Base-by-base conservation (phyloP, 768 basidiomycete genomes). In the Russula griseocarnosa region DNA sequence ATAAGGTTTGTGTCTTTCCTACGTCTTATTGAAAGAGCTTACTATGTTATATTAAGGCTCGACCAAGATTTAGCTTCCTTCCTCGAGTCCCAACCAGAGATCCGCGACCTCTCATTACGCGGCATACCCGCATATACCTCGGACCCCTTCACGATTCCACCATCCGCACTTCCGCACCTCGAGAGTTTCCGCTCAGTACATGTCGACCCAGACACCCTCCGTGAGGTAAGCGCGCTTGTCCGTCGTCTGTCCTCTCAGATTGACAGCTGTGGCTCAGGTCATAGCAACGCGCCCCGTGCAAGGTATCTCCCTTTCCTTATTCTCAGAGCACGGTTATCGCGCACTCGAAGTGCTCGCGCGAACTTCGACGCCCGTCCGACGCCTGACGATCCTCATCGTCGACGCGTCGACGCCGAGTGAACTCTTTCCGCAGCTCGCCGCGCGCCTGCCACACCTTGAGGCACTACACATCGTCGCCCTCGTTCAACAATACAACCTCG, bases 391-490 rank as follows among this genome's bases (percentile, higher is more conserved):
- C 30, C 82, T 86, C 74, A 81, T 81, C 44, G 82, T 86, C 55
- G 85, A 86, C 65, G 73, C 78, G 36, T 61, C 63, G 4, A 69
- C 73, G 1, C 74, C 79, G 0, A 70, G 74, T 1, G 73, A 75
- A 56, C 73, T 87, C 57, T 72, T 87, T 24, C 66, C 74, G 2
- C 79, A 82, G 55, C 75, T 87, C 5, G 77, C 82, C 13, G 63
- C 68, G 50, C 76, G 82, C 5, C 74, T 86, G 6, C 78, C 80
- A 0, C 58, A 75, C 38, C 73, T 88, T 54, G 84, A 87, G 70
- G 83, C 85, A 1, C 71, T 87, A 36, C 85, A 87, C 69, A 73
- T 87, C 34, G 83, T 87, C 11, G 76, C 85, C 52, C 74, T 86
- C 24, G 75, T 81, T 66, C 76, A 80, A 2, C 77, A 79, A 16